Evolutionary conservation across 1,139 yeast species (phyloP), one percentile per base, ranked within the genome.

Genomic region (Hanseniaspora sp.): DNA sequence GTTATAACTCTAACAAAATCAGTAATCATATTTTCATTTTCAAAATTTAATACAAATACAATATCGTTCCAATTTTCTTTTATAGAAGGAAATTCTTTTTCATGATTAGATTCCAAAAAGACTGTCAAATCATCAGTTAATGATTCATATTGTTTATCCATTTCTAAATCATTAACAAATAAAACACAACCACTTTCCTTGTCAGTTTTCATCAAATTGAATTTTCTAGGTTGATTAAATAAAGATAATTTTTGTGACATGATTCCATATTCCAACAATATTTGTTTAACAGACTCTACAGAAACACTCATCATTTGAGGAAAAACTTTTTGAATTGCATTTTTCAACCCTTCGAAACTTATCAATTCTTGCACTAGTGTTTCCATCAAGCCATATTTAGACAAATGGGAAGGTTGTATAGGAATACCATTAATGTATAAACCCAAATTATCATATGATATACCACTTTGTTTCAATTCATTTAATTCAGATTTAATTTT

Each of bases 101-200:
- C 55, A 33, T 51, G 54, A 1, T 45, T 28, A 7, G 41, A 17
- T 4, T 43, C 28, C 33, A 69, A 69, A 69, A 63, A 80, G 57
- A 70, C 74, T 5, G 67, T 59, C 31, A 80, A 67, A 56, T 80
- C 73, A 1, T 67, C 58, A 0, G 78, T 64, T 63, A 78, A 76
- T 4, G 69, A 65, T 1, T 66, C 62, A 64, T 86, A 90, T 41
- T 70, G 71, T 0, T 65, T 64, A 61, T 88, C 96, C 0, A 60
- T 64, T 60, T 82, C 95, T 12, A 92, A 69, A 66, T 92, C 83
- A 62, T 90, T 94, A 60, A 90, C 74, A 71, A 82, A 90, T 1
- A 84, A 73, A 7, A 90, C 77, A 0, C 79, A 59, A 15, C 63
- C 64, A 4, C 58, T 63, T 54, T 64, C 64, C 3, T 63, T 63